A percentile compares a stretch with the other conserved stretches of the same genome.
Conservation (phyloP, 805 yeast species). For the Danielozyma ontarioensis region DNA sequence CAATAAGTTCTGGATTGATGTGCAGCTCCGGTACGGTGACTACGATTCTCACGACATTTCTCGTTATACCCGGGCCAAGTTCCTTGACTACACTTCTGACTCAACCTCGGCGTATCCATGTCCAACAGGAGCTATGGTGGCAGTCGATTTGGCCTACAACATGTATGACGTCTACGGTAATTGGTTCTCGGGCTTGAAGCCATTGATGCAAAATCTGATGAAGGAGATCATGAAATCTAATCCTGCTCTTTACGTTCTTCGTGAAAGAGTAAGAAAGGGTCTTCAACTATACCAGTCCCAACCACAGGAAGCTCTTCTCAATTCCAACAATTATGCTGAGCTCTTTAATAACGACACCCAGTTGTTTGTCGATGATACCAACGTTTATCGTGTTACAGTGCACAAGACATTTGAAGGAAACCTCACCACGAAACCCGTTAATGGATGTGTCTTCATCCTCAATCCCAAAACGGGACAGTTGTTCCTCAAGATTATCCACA, state of each 20-base stretch:
- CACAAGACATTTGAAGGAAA: constrained; percentile 93
- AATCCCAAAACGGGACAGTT: constrained; percentile 90
- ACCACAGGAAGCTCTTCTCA: constrained; percentile 86
- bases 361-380: constrained; percentile 87
- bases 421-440: constrained; percentile 83
- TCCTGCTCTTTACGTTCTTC: constrained; percentile 83
- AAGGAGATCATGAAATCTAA: constrained; percentile 89
- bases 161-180: constrained; percentile 96
- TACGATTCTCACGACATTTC: constrained; percentile 97
- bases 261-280: constrained; percentile 93
- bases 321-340: constrained; percentile 86
- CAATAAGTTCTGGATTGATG: constrained; percentile 88
- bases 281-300: constrained; percentile 89
- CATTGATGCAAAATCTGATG: constrained; percentile 87
- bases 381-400: constrained; percentile 88
- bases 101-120: constrained; percentile 83
- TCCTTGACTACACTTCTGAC: constrained; percentile 88
- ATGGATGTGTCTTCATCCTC: constrained; percentile 87
- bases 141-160: constrained; percentile 90
- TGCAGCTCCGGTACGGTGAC: constrained; percentile 93
- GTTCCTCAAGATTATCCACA: constrained; percentile 83
- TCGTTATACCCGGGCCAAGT: constrained; percentile 88
- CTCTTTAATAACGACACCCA: constrained; percentile 79
- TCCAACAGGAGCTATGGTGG: constrained; percentile 86
- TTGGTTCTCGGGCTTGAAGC: constrained; percentile 95